These are phyloP conservation scores for Diaporthe citri DNA, from an alignment of 2,329 filamentous ascomycete species.

Conservation along the genomic window DNA sequence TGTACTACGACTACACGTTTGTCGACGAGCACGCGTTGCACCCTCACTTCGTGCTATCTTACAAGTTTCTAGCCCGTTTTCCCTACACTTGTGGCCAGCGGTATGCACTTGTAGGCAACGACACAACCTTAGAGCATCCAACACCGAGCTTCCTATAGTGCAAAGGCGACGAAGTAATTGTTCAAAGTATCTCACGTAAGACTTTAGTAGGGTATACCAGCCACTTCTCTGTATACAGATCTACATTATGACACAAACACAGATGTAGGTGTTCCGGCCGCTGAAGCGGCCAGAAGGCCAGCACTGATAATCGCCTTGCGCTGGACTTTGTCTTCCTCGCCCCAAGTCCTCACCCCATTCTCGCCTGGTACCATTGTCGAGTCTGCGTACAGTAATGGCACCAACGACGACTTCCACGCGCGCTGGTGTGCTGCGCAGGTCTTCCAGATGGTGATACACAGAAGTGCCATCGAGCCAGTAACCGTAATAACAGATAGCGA, in stretches of 20 bases:
- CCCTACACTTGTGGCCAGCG: too few relatives aligned
- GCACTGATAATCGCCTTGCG: neutral
- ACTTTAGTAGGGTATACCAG: neutral
- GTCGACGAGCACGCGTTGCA: too few relatives aligned
- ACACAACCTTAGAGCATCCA: too few relatives aligned
- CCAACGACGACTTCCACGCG: neutral
- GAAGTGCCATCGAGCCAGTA: neutral
- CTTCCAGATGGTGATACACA: neutral
- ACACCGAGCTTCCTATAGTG: too few relatives aligned
- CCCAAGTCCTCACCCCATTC: neutral
- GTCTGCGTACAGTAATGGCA: neutral
- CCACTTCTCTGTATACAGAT: neutral
- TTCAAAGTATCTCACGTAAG: neutral
- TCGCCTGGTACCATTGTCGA: neutral
- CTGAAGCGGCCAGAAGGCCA: neutral
- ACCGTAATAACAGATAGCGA: neutral
- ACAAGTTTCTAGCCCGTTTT: too few relatives aligned
- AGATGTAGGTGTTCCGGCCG: neutral
- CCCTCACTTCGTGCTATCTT: too few relatives aligned
- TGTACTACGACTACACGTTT: too few relatives aligned
- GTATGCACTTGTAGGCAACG: too few relatives aligned
- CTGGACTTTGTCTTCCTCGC: neutral
- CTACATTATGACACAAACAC: neutral
- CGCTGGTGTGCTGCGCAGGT: neutral
- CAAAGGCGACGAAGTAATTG: neutral